Base-by-base conservation (phyloP, 495 filamentous ascomycete species). In the Penicillium coffeae region DNA sequence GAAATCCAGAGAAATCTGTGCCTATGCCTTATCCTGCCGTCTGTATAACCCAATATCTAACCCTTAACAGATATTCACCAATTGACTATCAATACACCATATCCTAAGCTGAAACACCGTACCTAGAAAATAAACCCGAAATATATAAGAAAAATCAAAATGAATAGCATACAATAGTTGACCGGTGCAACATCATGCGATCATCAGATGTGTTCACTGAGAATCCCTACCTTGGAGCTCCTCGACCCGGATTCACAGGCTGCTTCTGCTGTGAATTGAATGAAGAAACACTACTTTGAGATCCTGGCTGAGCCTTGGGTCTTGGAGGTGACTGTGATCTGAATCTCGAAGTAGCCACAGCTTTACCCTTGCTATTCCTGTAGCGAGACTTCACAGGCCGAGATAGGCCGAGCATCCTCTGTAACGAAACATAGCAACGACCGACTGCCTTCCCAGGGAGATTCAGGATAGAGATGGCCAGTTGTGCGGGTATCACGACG, bases 401-500 rank as follows among this genome's bases (percentile, higher is more conserved):
- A 7, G 27, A 25, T 0, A 15, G 25, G 10, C 56, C 40, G 12
- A 64, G 2, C 20, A 61, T 50, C 4, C 48, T 54, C 38, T 40
- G 45, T 10, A 36, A 42, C 0, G 38, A 21, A 21, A 66, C 35
- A 45, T 59, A 65, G 14, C n/a, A n/a, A n/a, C 52, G 44, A 15
- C 38, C 53, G 4, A 42, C 48, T 12, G 56, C 45, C 0, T 57
- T 57, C 3, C 56, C 51, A 3, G 70, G 70, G 1, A 72, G 41
- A 16, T 48, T 45, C 1, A 51, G 37, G 14, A 67, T 16, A 2
- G 61, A 59, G 16, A 68, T 12, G 33, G 51, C 45, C 10, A 68
- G 34, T 38, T 66, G 66, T 6, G 45, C 33, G 0, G 69, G 69
- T 9, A 70, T 35, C 1, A 67, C 47, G 10, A 68, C 25, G 14